A percentile compares a stretch with the other conserved stretches of the same genome.
Conservation (phyloP, 2,329 filamentous ascomycete species). For the Diaporthe vexans region DNA sequence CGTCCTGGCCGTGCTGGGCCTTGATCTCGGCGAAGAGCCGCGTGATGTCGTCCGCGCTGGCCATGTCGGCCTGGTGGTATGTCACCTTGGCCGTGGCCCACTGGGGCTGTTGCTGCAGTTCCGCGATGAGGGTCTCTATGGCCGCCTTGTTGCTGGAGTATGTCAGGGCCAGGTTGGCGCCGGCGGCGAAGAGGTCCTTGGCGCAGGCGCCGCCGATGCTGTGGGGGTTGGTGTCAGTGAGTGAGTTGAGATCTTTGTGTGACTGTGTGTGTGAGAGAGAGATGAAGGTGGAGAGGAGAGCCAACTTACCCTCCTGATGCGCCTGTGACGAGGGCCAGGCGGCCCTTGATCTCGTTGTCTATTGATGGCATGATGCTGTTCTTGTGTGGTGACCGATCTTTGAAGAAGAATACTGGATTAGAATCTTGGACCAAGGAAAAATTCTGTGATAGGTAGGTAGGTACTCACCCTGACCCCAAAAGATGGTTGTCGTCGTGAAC, state of each 20-base stretch:
- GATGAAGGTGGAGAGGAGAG: too few species aligned
- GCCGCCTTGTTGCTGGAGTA: constrained; percentile 66
- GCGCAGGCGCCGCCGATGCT: constrained; percentile 75
- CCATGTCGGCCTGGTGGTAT: constrained; percentile 71
- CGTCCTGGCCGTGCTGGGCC: constrained; percentile 61
- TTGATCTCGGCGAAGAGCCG: constrained; percentile 68
- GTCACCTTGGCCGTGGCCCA: constrained; percentile 58
- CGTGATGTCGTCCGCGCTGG: constrained; percentile 65
- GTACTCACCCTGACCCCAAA: neutral
- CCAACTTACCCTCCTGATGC: constrained; percentile 69
- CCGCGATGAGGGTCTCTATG: constrained; percentile 59
- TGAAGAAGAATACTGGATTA: too few species aligned
- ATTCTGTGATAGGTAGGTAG: neutral
- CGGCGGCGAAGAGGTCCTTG: constrained; percentile 64
- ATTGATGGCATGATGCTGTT: constrained; percentile 36
- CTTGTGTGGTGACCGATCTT: neutral
- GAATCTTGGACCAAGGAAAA: neutral
- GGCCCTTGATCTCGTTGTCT: constrained; percentile 64
- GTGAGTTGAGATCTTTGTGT: constrained; percentile 20
- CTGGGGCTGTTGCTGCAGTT: constrained; percentile 53
- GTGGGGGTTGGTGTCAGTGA: constrained; percentile 23
- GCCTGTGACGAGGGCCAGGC: constrained; percentile 71
- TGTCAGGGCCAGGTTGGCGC: constrained; percentile 70
- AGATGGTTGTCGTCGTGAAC: neutral
- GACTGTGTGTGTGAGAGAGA: too few species aligned